phyloP scores from a whole-genome alignment of 2,329 filamentous ascomycete species.

The Davidsoniella eucalypti region DNA sequence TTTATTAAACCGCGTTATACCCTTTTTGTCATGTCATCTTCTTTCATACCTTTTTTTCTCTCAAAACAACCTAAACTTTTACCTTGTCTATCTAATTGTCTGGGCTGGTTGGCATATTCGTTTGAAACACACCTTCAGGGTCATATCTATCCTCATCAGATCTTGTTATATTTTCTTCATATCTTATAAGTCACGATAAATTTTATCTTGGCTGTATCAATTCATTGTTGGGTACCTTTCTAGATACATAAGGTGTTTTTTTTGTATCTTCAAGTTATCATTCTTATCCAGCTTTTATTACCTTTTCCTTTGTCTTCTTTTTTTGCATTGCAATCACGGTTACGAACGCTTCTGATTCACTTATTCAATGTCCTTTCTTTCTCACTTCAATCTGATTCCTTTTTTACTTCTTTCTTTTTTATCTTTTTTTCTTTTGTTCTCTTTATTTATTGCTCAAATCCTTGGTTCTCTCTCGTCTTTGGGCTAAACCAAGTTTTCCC shows the following conservation, averaged over 20 bases:
- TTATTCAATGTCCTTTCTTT: slow-evolving; percentile 4
- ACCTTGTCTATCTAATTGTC: background rate
- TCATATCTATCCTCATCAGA: background rate
- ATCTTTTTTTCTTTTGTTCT: slow-evolving; percentile 1
- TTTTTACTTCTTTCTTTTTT: background rate
- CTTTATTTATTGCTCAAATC: background rate
- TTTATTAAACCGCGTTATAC: slow-evolving; percentile 9
- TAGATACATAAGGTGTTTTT: slow-evolving; percentile 4
- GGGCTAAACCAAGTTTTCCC: too few species aligned
- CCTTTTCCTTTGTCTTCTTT: slow-evolving; percentile 7
- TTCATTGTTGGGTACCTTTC: background rate
- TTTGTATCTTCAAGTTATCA: slow-evolving; percentile 1
- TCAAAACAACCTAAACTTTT: background rate
- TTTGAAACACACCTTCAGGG: background rate
- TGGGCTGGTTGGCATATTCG: background rate
- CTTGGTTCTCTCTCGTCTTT: background rate
- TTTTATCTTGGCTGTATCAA: too few species aligned
- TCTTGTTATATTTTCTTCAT: slow-evolving; percentile 3
- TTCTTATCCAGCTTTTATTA: background rate
- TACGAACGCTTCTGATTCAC: slow-evolving; percentile 12
- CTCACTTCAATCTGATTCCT: background rate
- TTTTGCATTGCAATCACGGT: slow-evolving; percentile 10
- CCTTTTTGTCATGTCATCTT: slow-evolving; percentile 2
- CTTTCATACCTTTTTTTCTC: slow-evolving; percentile 2
- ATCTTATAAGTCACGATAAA: background rate